Percentiles rank a stretch among this genome's conserved stretches.
phyloP scores from a whole-genome alignment of 306 rosid species.

The Quercus variabilis region DNA sequence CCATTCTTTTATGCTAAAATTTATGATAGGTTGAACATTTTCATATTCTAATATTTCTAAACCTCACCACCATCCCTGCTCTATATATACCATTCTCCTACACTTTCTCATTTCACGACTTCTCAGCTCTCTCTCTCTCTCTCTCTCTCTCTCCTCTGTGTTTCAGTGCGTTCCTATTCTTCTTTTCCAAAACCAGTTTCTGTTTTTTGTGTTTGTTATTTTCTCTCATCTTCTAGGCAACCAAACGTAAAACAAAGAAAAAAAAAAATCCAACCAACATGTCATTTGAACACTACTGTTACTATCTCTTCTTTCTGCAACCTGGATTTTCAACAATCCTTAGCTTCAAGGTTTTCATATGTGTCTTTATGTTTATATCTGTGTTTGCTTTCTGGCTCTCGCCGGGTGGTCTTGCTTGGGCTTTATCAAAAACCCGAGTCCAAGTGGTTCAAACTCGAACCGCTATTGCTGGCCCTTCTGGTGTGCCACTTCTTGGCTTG shows the following conservation, averaged over 20 bases:
- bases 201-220: background rate
- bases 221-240: background rate
- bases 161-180: background rate
- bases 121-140: background rate
- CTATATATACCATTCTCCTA: constrained; percentile 3
- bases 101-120: background rate
- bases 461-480: constrained; percentile 62
- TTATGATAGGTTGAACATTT: no score
- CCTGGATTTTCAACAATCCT: constrained; percentile 21
- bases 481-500: constrained; percentile 38
- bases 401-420: constrained; percentile 79
- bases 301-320: constrained; percentile 34
- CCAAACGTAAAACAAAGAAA: background rate
- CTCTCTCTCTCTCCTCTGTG: background rate
- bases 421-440: constrained; percentile 20
- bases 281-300: constrained; percentile 39
- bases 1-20: no score
- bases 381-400: constrained; percentile 32
- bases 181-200: background rate
- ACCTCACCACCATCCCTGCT: background rate
- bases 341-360: constrained; percentile 27
- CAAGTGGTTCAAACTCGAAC: background rate
- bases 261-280: constrained; percentile 17
- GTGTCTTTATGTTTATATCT: constrained; percentile 15
- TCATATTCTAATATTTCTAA: background rate